Base-by-base conservation (phyloP, 441 rosid genomes). In the Raphanus hybrid region DNA sequence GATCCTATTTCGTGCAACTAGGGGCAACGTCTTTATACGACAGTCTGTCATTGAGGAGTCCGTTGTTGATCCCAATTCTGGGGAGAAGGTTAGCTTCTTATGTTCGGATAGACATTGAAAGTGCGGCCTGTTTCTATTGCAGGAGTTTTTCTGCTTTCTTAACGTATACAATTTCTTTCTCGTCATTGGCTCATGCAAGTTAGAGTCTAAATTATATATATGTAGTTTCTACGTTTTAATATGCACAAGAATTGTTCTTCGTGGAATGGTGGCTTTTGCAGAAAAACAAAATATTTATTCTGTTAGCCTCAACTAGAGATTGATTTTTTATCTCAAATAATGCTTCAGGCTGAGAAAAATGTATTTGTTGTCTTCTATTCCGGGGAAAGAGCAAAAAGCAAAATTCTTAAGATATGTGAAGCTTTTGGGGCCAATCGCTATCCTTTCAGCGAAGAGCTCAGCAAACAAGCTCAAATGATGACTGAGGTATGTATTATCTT, bases 351-450 rank as follows among this genome's bases (percentile, higher is more conserved):
- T 26, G 96, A 95, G 89, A 95, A 95, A 87, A 95, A 91, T 78
- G 96, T 90, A 39, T 95, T 89, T 80, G 73, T 87, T 75, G 84
- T 91, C 62, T 95, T 91, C 87, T 90, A 81, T 75, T 92, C 97
- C 65, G 97, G 98, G 76, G 99, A 95, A 83, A 91, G 90, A 80
- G 88, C 87, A 23, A 92, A 88, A 86, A 87, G 79, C 78, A 95
- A 95, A 86, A 85, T 92, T 78, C 87, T 90, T 63, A 92, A 91
- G 84, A 92, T 91, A 70, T 90, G 98, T 82, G 98, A 95, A 76
- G 98, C 96, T 72, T 91, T 92, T 89, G 99, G 94, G 32, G 98
- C 99, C 73, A 94, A 90, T 75, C 96, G 94, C 39, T 94, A 94
- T 82, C 82, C 93, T 73, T 92, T 92, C 84, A 81, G 87, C 39